Base-by-base conservation (phyloP, 2,329 filamentous ascomycete species). In the Penicillium sp. region DNA sequence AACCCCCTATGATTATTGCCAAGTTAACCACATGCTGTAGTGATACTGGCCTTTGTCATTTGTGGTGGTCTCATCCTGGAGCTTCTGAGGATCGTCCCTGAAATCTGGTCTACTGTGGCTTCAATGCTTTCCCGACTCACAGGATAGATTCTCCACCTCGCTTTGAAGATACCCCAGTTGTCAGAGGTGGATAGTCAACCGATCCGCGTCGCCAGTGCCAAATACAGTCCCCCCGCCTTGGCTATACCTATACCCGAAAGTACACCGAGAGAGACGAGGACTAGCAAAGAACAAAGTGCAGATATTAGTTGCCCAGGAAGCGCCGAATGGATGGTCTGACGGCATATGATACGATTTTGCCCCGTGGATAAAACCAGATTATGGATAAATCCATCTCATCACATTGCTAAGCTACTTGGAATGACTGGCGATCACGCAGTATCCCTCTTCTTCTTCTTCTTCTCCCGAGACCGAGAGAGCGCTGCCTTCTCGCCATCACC, bases 11-110 rank as follows among this genome's bases (percentile, higher is more conserved):
- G 13, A 20, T 6, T 10, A 10, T 6, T 6, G 7, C 18, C 16
- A 18, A 41, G 38, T 56, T 60, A 47, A 64, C 29, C 9, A 5
- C 10, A 13, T 7, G 32, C n/a, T 29, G 39, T 40, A 84, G 81
- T 77, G 40, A 49, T 83, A 27, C 74, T 85, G 42, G 74, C 76
- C n/a, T 84, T 85, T 63, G 77, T 83, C 44, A 72, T 85, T 39
- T 77, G 77, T 60, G 81, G 81, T 32, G 80, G 81, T 20, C 59
- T 84, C 16, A 57, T 82, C 31, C 77, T 83, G 56, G 80, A 83
- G 61, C 60, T 81, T 9, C 52, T 81, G 16, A 70, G 74, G 50
- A 55, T 74, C 27, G 55, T 70, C 27, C 69, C 69, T 8, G 62
- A 69, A 44, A 38, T 72, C 14, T 74, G 70, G 71, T 62, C 62